Percentiles rank a stretch among this genome's conserved stretches.
phyloP scores from a whole-genome alignment of 176 grass and related monocot species.

The Tillandsia fasciculata region DNA sequence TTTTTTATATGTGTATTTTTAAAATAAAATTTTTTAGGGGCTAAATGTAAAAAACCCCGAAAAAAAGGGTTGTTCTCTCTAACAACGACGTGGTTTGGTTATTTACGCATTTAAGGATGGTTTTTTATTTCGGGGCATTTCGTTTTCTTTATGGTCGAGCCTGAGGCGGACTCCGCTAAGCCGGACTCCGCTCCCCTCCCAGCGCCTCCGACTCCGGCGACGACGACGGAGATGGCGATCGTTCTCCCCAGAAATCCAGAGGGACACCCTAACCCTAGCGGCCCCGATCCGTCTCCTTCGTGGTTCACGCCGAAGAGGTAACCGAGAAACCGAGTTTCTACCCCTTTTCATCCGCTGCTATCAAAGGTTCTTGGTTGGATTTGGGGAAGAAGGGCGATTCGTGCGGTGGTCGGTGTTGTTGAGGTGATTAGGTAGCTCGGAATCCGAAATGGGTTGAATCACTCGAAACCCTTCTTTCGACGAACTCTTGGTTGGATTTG shows the following conservation, averaged over 20 bases:
- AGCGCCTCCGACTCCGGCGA: neutral
- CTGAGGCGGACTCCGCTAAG: conserved; percentile 21
- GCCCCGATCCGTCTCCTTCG: conserved; percentile 22
- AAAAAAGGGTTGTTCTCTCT: neutral
- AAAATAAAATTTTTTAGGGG: no score
- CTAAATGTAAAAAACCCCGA: no score
- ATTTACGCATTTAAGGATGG: neutral
- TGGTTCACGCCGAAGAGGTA: conserved; percentile 50
- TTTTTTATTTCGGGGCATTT: neutral
- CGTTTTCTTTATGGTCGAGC: conserved; percentile 23
- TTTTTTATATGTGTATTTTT: no score
- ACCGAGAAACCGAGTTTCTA: neutral
- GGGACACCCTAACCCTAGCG: conserved; percentile 10
- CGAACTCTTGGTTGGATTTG: neutral
- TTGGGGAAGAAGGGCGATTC: neutral
- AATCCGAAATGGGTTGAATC: neutral
- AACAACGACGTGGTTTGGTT: conserved; percentile 4
- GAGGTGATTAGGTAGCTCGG: neutral
- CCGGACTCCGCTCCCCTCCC: conserved; percentile 1
- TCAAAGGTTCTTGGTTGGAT: neutral
- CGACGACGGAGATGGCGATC: conserved; percentile 26
- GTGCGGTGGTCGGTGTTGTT: neutral
- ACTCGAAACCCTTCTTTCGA: neutral
- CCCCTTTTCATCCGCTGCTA: neutral
- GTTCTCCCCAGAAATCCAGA: conserved; percentile 17